Evolutionary conservation across 345 rosid species (phyloP), one percentile per base, ranked within the genome.

Genomic region (Excoecaria agallocha): DNA sequence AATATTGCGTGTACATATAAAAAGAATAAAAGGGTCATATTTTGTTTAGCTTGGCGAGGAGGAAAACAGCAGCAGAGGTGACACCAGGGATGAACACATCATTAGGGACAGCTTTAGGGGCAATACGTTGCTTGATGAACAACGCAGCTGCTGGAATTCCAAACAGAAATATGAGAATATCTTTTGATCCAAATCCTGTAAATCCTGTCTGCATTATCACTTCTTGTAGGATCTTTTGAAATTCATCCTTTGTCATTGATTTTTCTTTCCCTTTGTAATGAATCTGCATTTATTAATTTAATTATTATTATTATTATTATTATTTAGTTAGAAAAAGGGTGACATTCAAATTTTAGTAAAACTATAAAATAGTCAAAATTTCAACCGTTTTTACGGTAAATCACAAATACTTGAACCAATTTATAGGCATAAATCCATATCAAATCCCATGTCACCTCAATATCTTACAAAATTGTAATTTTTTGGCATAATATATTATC

Each of bases 11-110:
- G 45, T 41, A 41, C 6, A 41, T 41, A 4, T 4, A 41, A 41
- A 41, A 4, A 41, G 1, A 41, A 41, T 41, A 4, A 41, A 4
- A 41, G 15, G 19, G 8, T 88, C 87, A 90, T 58, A 87, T 85
- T 83, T 90, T 93, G 55, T 91, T 84, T 41, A 93, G 84, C 66
- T 86, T 83, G 61, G 97, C 91, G 58, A 93, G 96, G 75, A 91
- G 66, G 79, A 79, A 86, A 72, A 93, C 98, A 1, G 93, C 86
- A 67, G 86, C 90, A 25, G 97, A 93, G 22, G 98, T 91, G 80
- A 93, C 76, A 7, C 76, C 84, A 0, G 97, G 97, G 48, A 91
- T 87, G 68, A 93, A 87, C n/a, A 91, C 64, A 24, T 93, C 93
- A 39, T 91, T 82, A 3, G 88, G 84, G 37, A 93, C 16, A 2